These are phyloP conservation scores for Thalassiosira livingstoniorum DNA, from an alignment of 352 stramenopile species.

Conservation along the genomic window DNA sequence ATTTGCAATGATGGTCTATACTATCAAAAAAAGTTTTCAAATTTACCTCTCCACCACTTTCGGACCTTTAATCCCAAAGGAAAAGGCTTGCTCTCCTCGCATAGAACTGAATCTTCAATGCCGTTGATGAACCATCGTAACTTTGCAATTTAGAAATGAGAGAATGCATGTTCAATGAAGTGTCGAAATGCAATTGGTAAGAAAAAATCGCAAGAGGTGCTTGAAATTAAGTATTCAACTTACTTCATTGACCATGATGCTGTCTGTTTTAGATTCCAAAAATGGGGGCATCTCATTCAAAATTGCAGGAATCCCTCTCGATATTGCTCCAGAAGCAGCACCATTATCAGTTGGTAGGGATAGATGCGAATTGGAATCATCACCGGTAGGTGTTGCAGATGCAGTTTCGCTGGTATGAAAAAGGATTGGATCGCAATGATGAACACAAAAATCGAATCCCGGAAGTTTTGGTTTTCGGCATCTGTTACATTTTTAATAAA, in stretches of 20 bases:
- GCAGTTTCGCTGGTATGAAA: neutral
- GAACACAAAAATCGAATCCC: slow-evolving; percentile 48
- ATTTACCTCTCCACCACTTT: slow-evolving; percentile 46
- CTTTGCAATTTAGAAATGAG: slow-evolving; percentile 9
- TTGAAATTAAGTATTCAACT: too few relatives aligned
- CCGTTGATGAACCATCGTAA: slow-evolving; percentile 43
- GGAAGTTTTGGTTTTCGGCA: slow-evolving; percentile 40
- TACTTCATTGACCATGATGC: slow-evolving; percentile 4
- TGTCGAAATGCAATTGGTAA: too few relatives aligned
- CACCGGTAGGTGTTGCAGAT: neutral
- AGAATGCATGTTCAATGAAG: too few relatives aligned
- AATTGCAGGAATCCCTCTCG: slow-evolving; percentile 31
- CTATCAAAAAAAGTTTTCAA: too few relatives aligned
- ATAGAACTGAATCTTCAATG: slow-evolving; percentile 64
- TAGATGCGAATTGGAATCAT: neutral
- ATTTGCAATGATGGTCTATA: too few relatives aligned
- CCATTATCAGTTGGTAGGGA: too few relatives aligned
- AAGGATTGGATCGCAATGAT: slow-evolving; percentile 49
- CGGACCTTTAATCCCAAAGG: slow-evolving; percentile 58
- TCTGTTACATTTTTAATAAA: too few relatives aligned
- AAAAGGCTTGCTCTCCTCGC: slow-evolving; percentile 43
- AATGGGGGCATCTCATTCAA: slow-evolving; percentile 36
- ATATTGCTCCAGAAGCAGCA: neutral
- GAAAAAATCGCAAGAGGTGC: too few relatives aligned
- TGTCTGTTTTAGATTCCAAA: slow-evolving; percentile 16